Conservation (phyloP, 352 stramenopile genomes). For the Phytopythium oedochilum region DNA sequence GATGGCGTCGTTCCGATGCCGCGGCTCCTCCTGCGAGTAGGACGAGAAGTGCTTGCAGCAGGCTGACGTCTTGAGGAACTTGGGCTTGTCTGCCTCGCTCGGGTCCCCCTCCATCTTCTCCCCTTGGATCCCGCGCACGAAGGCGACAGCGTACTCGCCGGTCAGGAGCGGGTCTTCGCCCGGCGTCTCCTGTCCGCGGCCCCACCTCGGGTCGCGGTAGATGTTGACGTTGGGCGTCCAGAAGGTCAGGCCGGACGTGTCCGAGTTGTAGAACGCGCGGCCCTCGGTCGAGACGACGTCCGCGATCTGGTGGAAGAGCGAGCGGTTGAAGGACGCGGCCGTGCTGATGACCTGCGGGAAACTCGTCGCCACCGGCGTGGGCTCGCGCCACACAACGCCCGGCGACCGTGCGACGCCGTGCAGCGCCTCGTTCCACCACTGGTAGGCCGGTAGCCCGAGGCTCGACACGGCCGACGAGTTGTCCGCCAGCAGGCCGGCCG, state of each 20-base stretch:
- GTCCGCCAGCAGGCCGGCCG: slow-evolving; percentile 65
- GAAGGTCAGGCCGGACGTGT: slow-evolving; percentile 77
- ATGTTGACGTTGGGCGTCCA: slow-evolving; percentile 95
- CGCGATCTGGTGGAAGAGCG: slow-evolving; percentile 76
- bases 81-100: neutral
- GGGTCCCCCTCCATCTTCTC: slow-evolving; percentile 24
- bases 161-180: slow-evolving; percentile 90
- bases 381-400: slow-evolving; percentile 43
- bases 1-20: slow-evolving; percentile 85
- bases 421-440: slow-evolving; percentile 89
- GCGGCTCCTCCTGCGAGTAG: slow-evolving; percentile 80
- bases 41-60: slow-evolving; percentile 93
- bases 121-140: slow-evolving; percentile 84
- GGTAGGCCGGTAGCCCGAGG: slow-evolving; percentile 59
- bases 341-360: slow-evolving; percentile 86
- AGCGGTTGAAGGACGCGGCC: slow-evolving; percentile 80
- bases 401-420: slow-evolving; percentile 80
- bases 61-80: slow-evolving; percentile 75
- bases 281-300: slow-evolving; percentile 81
- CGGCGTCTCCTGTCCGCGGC: slow-evolving; percentile 85
- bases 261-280: slow-evolving; percentile 72
- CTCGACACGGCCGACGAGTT: slow-evolving; percentile 27
- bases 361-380: slow-evolving; percentile 71
- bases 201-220: slow-evolving; percentile 90
- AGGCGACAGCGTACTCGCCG: slow-evolving; percentile 77